A percentile compares a stretch with the other conserved stretches of the same genome.
These are phyloP conservation scores for Skeletonema costatum DNA, from an alignment of 108 stramenopile species.

Conservation along the genomic window DNA sequence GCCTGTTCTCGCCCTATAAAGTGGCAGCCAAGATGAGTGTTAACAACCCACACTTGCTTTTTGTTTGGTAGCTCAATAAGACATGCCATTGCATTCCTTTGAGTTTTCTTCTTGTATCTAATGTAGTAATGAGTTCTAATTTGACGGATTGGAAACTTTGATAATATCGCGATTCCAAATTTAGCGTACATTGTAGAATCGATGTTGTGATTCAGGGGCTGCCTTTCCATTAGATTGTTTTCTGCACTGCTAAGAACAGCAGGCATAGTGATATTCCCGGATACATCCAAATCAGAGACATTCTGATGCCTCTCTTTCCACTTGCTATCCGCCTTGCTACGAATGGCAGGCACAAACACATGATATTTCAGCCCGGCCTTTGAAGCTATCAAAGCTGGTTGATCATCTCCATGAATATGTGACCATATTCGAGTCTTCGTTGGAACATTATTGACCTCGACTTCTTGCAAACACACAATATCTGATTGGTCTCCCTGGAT, in stretches of 20 bases:
- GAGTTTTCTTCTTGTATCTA: slow-evolving; percentile 14
- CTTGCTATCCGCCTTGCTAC: slow-evolving; percentile 4
- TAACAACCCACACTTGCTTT: slow-evolving; percentile 7
- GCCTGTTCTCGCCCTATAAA: slow-evolving; percentile 6
- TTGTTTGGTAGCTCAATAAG: slow-evolving; percentile 2
- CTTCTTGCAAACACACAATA: slow-evolving; percentile 70
- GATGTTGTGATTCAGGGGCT: neutral
- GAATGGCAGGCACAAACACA: slow-evolving; percentile 13
- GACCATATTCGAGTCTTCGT: slow-evolving; percentile 11
- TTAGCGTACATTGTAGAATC: neutral
- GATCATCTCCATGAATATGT: neutral
- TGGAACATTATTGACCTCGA: slow-evolving; percentile 33
- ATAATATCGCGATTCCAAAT: slow-evolving; percentile 15
- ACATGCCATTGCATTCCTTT: slow-evolving; percentile 17
- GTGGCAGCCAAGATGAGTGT: slow-evolving; percentile 19
- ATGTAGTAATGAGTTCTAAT: neutral
- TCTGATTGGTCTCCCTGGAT: slow-evolving; percentile 26
- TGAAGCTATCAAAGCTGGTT: neutral
- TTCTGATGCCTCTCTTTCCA: slow-evolving; percentile 11
- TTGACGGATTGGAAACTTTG: slow-evolving; percentile 14
- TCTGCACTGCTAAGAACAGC: too few relatives aligned
- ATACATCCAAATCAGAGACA: neutral
- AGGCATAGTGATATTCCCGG: neutral
- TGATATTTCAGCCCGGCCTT: neutral
- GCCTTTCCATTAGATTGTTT: neutral